phyloP scores from a whole-genome alignment of 805 yeast genomes.

The Pichia manshurica region DNA sequence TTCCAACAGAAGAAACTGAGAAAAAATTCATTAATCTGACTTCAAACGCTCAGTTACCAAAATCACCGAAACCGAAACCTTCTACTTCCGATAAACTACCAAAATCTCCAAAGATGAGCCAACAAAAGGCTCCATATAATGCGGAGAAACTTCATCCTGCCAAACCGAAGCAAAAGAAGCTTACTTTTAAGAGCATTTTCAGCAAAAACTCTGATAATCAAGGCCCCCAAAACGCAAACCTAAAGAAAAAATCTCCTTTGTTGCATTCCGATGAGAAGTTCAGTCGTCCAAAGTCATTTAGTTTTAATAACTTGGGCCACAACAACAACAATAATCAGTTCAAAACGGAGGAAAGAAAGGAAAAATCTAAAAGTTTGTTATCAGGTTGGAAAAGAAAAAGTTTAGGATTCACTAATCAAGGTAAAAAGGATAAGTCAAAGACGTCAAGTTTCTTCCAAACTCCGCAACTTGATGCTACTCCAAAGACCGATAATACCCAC shows the following conservation, averaged over 20 bases:
- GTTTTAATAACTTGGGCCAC: slow-evolving; percentile 7
- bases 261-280: background rate
- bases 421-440: slow-evolving; percentile 1
- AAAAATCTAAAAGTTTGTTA: slow-evolving; percentile 26
- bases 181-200: slow-evolving; percentile 28
- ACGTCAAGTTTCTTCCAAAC: background rate
- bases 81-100: background rate
- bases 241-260: slow-evolving; percentile 5
- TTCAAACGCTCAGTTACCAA: background rate
- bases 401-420: slow-evolving; percentile 11
- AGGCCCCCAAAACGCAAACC: background rate
- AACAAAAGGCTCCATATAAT: too few species aligned
- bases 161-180: slow-evolving; percentile 17
- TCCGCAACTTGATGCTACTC: background rate
- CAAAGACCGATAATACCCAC: background rate
- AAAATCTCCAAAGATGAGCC: background rate
- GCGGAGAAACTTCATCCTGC: slow-evolving; percentile 1
- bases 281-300: slow-evolving; percentile 15
- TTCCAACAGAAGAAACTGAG: slow-evolving; percentile 5
- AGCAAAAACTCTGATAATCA: slow-evolving; percentile 13
- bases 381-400: slow-evolving; percentile 30
- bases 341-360: slow-evolving; percentile 18
- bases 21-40: slow-evolving; percentile 8
- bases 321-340: slow-evolving; percentile 9
- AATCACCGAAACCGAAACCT: slow-evolving; percentile 2